Evolutionary conservation across 495 filamentous ascomycete species (phyloP).

Genomic region (Jackrogersella minutella): DNA sequence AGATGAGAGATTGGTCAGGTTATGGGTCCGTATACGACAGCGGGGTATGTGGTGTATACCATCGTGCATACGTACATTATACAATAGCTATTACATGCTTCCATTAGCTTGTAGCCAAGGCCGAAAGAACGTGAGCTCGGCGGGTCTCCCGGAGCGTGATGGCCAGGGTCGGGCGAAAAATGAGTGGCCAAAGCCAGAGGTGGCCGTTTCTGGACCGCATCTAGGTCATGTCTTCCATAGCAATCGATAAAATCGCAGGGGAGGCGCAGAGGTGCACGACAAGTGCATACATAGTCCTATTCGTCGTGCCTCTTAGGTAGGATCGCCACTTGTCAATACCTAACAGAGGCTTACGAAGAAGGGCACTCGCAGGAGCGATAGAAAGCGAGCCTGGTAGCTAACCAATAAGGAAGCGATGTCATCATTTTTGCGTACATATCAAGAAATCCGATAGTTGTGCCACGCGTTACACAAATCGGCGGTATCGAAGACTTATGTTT

Average conservation of each 20-base stretch:
- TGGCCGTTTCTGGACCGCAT: conserved; percentile 10
- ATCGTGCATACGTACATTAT: conserved; percentile 36
- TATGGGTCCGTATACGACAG: conserved; percentile 34
- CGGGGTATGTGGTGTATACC: conserved; percentile 37
- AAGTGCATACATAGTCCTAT: conserved; percentile 9
- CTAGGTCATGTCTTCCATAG: conserved; percentile 19
- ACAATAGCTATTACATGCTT: conserved; percentile 17
- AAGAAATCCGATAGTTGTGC: conserved; percentile 25
- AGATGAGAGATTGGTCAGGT: neutral
- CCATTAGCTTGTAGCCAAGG: conserved; percentile 22
- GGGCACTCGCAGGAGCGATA: conserved; percentile 11
- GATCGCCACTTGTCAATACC: conserved; percentile 33
- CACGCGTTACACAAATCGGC: conserved; percentile 38
- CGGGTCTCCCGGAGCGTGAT: conserved; percentile 20
- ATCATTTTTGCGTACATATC: conserved; percentile 24
- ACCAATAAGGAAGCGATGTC: conserved; percentile 18
- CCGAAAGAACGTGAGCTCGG: conserved; percentile 27
- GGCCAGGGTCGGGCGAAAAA: conserved; percentile 23
- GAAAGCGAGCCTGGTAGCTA: conserved; percentile 3
- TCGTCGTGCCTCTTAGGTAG: conserved; percentile 27
- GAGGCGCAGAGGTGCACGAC: conserved; percentile 4
- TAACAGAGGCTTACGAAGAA: conserved; percentile 26
- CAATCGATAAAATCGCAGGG: conserved; percentile 10
- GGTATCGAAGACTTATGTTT: conserved; percentile 10
- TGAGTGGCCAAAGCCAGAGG: conserved; percentile 13